Evolutionary conservation across 2,329 filamentous ascomycete species (phyloP).

Genomic region (Metarhizium sp.): DNA sequence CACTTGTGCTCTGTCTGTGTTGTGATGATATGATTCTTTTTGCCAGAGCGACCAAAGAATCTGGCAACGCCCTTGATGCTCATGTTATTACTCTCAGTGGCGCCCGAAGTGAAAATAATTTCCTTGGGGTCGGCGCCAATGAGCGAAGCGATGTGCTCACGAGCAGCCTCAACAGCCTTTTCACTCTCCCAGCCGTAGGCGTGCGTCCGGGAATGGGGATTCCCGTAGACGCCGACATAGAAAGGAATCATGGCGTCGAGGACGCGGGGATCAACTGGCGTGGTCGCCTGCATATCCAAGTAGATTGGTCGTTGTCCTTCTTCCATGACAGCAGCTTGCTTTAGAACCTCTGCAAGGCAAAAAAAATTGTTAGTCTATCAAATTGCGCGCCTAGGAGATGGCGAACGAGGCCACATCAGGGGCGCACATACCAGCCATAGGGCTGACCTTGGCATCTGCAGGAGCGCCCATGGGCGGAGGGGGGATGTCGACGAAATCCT

Average conservation of each 20-base stretch:
- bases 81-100: constrained; percentile 99
- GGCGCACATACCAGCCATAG: constrained; percentile 47
- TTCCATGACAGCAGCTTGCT: constrained; percentile 87
- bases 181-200: constrained; percentile 99
- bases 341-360: constrained; percentile 56
- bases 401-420: neutral
- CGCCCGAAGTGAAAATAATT: constrained; percentile 97
- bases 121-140: constrained; percentile 95
- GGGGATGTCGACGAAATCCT: constrained; percentile 58
- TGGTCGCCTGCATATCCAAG: constrained; percentile 96
- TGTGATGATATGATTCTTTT: constrained; percentile 98
- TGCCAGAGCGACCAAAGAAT: constrained; percentile 85
- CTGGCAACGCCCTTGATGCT: constrained; percentile 96
- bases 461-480: constrained; percentile 21
- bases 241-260: constrained; percentile 95
- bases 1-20: constrained; percentile 98
- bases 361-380: neutral
- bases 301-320: constrained; percentile 92
- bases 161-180: constrained; percentile 80
- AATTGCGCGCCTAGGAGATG: neutral
- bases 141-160: constrained; percentile 71
- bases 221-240: constrained; percentile 88
- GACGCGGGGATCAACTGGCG: constrained; percentile 86
- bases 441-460: constrained; percentile 58
- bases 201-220: constrained; percentile 94